Base-by-base conservation (phyloP, 2,329 filamentous ascomycete genomes). In the Claviceps humidiphila region DNA sequence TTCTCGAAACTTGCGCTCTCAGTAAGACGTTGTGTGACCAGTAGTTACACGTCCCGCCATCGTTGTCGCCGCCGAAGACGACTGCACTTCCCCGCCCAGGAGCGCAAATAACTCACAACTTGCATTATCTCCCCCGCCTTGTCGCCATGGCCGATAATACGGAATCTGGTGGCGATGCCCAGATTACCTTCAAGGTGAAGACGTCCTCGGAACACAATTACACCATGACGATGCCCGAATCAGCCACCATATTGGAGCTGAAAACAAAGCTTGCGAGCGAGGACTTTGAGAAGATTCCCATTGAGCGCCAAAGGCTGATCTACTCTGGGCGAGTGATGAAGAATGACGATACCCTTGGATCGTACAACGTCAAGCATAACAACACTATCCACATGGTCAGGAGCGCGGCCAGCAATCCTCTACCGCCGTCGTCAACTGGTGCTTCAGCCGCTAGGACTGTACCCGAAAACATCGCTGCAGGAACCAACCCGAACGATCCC, bases 311-410 rank as follows among this genome's bases (percentile, higher is more conserved):
- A 72, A 87, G 93, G 55, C 77, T 98, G 57, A 98, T 98, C 71
- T 98, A 97, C 75, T 96, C 91, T 5, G 93, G 93, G 51, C 85
- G 91, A 55, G 91, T 98, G 55, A 82, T 98, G 73, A 98, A 97
- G 74, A 93, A 98, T 67, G 82, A 85, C 54, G 91, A 98, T 61
- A 84, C 86, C 0, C 73, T 98, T 44, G 81, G 77, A 57, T 81
- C 81, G 53, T 94, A 94, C 74, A 97, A 96, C 75, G 90, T 98
- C 69, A 96, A 96, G 76, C 78, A 88, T 58, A 89, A 90, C 57
- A 93, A 97, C 69, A 97, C 91, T 17, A 82, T 98, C 60, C 93
- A 98, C 68, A 80, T 98, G 62, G 93, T 98, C 62, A 96, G 95
- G 75, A 94, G 89, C 65, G 91, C 93, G 45, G 87, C 87, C 55